Conservation (phyloP, 2,329 filamentous ascomycete species). For the Pseudogymnoascus sp. region DNA sequence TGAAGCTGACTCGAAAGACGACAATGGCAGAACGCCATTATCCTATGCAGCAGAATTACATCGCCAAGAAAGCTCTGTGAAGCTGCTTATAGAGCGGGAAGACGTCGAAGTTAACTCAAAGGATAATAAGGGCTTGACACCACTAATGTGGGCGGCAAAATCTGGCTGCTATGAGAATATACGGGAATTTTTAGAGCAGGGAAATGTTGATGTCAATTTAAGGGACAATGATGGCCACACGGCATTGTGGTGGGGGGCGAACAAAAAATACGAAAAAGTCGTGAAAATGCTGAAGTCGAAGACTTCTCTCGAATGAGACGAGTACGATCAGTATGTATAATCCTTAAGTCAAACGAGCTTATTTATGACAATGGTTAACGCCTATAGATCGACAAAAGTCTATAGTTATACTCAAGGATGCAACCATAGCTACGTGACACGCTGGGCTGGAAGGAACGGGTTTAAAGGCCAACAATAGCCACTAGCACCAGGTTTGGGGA, state of each 20-base stretch:
- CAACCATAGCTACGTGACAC: too few relatives aligned
- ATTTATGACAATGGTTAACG: background rate
- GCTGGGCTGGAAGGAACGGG: too few relatives aligned
- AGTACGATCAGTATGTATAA: background rate
- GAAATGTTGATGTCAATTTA: constrained; percentile 3
- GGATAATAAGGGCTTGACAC: background rate
- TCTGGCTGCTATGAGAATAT: background rate
- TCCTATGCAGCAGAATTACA: background rate
- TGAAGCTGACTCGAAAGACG: background rate
- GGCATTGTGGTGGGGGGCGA: background rate
- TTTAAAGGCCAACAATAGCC: too few relatives aligned
- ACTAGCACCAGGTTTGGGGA: too few relatives aligned
- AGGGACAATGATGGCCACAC: background rate
- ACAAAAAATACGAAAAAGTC: background rate
- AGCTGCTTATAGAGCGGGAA: background rate
- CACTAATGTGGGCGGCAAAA: background rate
- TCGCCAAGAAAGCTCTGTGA: background rate
- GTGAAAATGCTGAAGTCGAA: background rate
- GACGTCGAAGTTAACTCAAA: background rate
- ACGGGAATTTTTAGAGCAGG: background rate
- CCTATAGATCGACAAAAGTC: background rate
- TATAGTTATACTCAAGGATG: background rate
- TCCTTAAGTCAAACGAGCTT: background rate
- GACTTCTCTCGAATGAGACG: background rate
- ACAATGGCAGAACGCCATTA: background rate